A percentile compares a stretch with the other conserved stretches of the same genome.
phyloP scores from a whole-genome alignment of 2,329 filamentous ascomycete species.

The Raffaelea ambrosiae region DNA sequence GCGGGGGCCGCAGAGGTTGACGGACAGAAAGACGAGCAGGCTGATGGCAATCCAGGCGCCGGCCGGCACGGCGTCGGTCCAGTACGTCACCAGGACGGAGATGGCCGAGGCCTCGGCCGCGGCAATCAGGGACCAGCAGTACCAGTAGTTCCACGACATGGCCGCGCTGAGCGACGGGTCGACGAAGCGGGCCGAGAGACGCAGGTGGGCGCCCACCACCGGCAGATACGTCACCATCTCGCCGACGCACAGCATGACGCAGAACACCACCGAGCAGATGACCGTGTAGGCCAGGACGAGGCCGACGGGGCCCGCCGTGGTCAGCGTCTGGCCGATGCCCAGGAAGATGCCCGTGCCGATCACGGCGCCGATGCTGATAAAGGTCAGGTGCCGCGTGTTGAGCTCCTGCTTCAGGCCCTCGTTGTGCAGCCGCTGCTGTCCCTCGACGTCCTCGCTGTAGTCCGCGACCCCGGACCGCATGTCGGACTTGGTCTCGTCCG shows the following conservation, averaged over 20 bases:
- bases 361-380: conserved; percentile 20
- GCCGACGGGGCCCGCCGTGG: conserved; percentile 29
- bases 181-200: conserved; percentile 37
- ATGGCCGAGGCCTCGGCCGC: conserved; percentile 44
- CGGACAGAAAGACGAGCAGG: conserved; percentile 39
- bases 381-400: background rate
- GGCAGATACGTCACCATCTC: conserved; percentile 55
- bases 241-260: conserved; percentile 31
- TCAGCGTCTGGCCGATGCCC: conserved; percentile 32
- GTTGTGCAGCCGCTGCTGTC: background rate
- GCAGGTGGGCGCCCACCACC: conserved; percentile 38
- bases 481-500: no score
- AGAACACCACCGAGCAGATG: conserved; percentile 34
- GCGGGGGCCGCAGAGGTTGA: conserved; percentile 49
- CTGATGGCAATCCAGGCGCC: conserved; percentile 53
- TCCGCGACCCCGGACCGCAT: no score
- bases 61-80: conserved; percentile 30
- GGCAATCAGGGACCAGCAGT: conserved; percentile 32
- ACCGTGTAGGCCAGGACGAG: conserved; percentile 30
- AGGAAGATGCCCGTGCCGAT: conserved; percentile 40
- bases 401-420: background rate
- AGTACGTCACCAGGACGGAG: conserved; percentile 50
- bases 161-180: conserved; percentile 36
- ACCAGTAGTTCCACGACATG: conserved; percentile 41
- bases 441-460: background rate